Evolutionary conservation across 1,284 basidiomycete species (phyloP), one percentile per base, ranked within the genome.

Genomic region (Boletellus deceptivus): DNA sequence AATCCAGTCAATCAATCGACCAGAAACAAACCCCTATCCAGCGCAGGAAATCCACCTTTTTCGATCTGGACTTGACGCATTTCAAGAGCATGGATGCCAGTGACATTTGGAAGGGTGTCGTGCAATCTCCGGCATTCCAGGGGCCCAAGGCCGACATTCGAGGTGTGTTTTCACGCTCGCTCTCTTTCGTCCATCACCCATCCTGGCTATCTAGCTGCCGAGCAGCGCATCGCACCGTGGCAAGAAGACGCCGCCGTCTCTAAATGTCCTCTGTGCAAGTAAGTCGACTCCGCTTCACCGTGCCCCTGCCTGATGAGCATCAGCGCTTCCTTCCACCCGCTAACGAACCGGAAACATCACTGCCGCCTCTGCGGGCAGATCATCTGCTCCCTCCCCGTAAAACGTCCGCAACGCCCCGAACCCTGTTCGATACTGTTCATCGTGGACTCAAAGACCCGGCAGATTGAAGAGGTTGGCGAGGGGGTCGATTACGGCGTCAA

Each of bases 211-310:
- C 22, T 54, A 91, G 91, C 80, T 49, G 84, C 84, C 3, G 96
- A 99, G 69, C 94, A 98, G 71, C 76, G 79, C 31, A 95, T 99
- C 59, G 93, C 98, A 4, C 93, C 93, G 13, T 99, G 96, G 96
- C 85, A 98, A 67, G 85, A 90, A 35, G 96, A 98, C 63, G 74
- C 78, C 0, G 67, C 77, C 10, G 90, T 85, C 0, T 81, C 80
- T 29, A 83, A 84, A 49, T 98, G 95, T 72, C 86, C 90, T 1
- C 75, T 95, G 55, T 99, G 96, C 82, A 70, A 71, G 91, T 92
- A 66, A 66, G 89, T 78, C 14, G 1, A 22, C 17, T 34, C 14
- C 34, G 9, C n/a, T 27, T 27, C 6, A 24, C 9, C 18, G 20
- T 29, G 40, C 17, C 36, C 37, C 10, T 27, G 25, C 38, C 50